Percentiles rank a stretch among this genome's conserved stretches.
phyloP scores from a whole-genome alignment of 768 basidiomycete species.

The Lentinus brumalis region DNA sequence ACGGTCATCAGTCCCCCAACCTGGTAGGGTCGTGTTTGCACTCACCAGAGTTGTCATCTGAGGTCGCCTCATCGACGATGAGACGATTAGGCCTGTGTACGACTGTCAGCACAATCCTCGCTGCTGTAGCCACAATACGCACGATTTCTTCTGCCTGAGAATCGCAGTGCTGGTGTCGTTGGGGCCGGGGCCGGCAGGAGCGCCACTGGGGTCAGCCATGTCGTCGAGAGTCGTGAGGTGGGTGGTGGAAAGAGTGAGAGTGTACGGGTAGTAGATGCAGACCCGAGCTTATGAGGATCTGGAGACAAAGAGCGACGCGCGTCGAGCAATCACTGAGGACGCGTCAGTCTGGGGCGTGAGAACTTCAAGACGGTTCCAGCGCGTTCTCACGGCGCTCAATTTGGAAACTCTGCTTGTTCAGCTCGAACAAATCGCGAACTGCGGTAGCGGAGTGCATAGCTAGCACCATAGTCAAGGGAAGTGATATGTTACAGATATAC shows the following conservation, averaged over 20 bases:
- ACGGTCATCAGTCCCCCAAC: conserved; percentile 3
- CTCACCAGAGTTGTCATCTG: conserved; percentile 95
- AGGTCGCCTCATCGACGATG: conserved; percentile 91
- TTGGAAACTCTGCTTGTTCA: background rate
- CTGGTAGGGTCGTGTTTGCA: background rate
- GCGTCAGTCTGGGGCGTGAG: conserved; percentile 27
- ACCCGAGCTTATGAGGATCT: conserved; percentile 23
- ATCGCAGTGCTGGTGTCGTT: conserved; percentile 96
- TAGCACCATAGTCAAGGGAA: too few species aligned
- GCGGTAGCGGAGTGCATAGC: too few species aligned
- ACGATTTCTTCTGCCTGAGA: conserved; percentile 97
- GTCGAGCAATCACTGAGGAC: too few species aligned
- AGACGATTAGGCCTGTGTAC: conserved; percentile 87
- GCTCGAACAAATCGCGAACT: too few species aligned
- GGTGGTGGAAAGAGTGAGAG: conserved; percentile 18
- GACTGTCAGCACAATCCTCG: conserved; percentile 19
- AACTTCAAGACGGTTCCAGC: conserved; percentile 29
- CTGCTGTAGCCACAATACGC: conserved; percentile 38
- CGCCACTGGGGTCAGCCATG: conserved; percentile 69
- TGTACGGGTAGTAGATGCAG: background rate
- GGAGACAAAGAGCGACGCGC: conserved; percentile 32
- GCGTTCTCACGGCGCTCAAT: conserved; percentile 16
- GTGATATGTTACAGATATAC: too few species aligned
- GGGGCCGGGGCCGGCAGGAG: conserved; percentile 78
- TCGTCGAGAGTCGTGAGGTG: conserved; percentile 23